Base-by-base conservation (phyloP, 345 rosid species). In the Pistacia vera region DNA sequence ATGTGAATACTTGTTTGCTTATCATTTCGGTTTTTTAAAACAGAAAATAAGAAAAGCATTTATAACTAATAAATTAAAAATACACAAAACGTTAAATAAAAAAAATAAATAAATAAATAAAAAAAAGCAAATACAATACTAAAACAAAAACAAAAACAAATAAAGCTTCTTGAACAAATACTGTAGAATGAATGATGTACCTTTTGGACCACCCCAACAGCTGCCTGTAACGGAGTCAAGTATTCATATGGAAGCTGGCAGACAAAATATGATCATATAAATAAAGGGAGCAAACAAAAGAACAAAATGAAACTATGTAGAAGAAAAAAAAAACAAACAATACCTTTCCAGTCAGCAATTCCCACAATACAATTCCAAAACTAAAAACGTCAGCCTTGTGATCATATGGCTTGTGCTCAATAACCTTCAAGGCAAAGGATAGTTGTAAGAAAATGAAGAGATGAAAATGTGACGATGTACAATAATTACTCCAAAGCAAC, bases 141-240 rank as follows among this genome's bases (percentile, higher is more conserved):
- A 7, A 41, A 30, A 30, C 33, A 7, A 41, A 6, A 7, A 41
- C 8, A 7, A 41, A 6, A 7, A 41, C 8, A 7, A 41, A 1
- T 7, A 5, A 7, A 41, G 52, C 61, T 69, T 69, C 3, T 57
- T 70, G 5, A 8, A 20, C 14, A 11, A 49, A 44, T 11, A 25
- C 56, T 41, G 64, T 4, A n/a, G 14, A 63, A 59, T 36, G 20
- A 35, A 41, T 18, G 20, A 11, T 36, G 60, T 87, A 95, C 99
- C 98, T 93, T 93, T 78, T 96, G 98, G 78, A 96, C 99, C 59
- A 92, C 99, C 57, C 97, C 98, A 72, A 96, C 95, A 8, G 99
- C 99, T 62, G 99, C 99, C 82, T 96, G 97, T 81, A 93, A 83
- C 57, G 99, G 99, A 75, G 99, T 96, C 81, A 93, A 77, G 85